Evolutionary conservation across 805 yeast species (phyloP).

Genomic region (Osmozyma mogii): DNA sequence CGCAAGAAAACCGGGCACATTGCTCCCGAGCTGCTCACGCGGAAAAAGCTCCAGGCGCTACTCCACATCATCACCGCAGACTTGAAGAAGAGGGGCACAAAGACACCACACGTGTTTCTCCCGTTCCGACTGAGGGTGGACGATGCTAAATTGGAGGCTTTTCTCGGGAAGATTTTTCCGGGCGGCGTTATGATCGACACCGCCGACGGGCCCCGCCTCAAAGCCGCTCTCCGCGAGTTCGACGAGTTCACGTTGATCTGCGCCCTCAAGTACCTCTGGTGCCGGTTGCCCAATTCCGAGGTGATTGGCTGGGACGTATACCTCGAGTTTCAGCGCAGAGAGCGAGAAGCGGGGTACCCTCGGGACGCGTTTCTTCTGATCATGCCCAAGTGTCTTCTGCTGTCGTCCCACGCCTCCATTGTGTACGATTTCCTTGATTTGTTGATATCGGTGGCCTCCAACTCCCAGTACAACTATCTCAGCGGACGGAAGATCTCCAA

Average conservation of each 20-base stretch:
- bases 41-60: slow-evolving; percentile 59
- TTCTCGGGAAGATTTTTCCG: slow-evolving; percentile 54
- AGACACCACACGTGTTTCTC: slow-evolving; percentile 64
- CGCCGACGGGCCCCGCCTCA: slow-evolving; percentile 28
- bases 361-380: slow-evolving; percentile 66
- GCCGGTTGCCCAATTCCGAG: slow-evolving; percentile 71
- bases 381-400: slow-evolving; percentile 77
- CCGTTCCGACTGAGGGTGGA: slow-evolving; percentile 70
- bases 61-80: slow-evolving; percentile 68
- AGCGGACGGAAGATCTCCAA: slow-evolving; percentile 74
- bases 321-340: slow-evolving; percentile 56
- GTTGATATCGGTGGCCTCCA: slow-evolving; percentile 67
- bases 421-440: slow-evolving; percentile 83
- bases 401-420: slow-evolving; percentile 84
- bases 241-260: slow-evolving; percentile 69
- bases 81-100: slow-evolving; percentile 50
- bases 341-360: slow-evolving; percentile 59
- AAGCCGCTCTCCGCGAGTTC: slow-evolving; percentile 34
- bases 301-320: slow-evolving; percentile 85
- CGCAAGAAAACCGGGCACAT: too few relatives aligned
- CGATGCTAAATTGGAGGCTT: slow-evolving; percentile 49
- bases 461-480: slow-evolving; percentile 69
- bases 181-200: slow-evolving; percentile 37
- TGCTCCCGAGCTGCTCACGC: slow-evolving; percentile 37
- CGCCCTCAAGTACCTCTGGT: slow-evolving; percentile 79